Conservation (phyloP, 2,329 filamentous ascomycete genomes). For the Colletotrichum sojae region DNA sequence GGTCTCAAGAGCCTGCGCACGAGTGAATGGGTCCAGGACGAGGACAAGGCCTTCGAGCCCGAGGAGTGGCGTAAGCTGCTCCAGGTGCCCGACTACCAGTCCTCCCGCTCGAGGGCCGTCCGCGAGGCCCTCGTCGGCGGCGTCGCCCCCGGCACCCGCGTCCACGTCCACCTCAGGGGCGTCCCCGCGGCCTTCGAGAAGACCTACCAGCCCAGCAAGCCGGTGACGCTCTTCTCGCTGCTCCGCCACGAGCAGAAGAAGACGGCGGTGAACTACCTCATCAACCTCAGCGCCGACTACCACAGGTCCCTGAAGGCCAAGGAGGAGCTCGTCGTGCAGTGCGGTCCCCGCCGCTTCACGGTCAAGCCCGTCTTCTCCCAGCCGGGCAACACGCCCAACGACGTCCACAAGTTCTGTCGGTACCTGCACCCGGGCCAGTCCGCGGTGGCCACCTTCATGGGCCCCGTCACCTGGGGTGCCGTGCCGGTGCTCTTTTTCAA, state of each 20-base stretch:
- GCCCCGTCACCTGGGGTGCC: conserved; percentile 91
- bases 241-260: conserved; percentile 96
- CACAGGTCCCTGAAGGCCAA: conserved; percentile 87
- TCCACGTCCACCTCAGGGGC: conserved; percentile 80
- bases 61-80: conserved; percentile 90
- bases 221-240: conserved; percentile 86
- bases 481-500: conserved; percentile 93
- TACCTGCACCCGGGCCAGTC: conserved; percentile 93
- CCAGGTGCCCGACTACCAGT: conserved; percentile 90
- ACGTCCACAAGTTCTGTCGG: conserved; percentile 97
- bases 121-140: conserved; percentile 92
- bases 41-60: conserved; percentile 89
- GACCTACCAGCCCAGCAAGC: conserved; percentile 67
- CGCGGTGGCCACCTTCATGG: conserved; percentile 90
- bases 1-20: conserved; percentile 92
- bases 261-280: conserved; percentile 89
- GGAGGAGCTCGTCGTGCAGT: conserved; percentile 92
- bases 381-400: conserved; percentile 91
- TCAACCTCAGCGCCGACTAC: conserved; percentile 86
- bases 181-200: conserved; percentile 60
- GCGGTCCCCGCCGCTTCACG: conserved; percentile 86
- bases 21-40: conserved; percentile 89
- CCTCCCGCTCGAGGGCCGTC: conserved; percentile 80
- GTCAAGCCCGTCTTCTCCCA: conserved; percentile 94
- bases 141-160: conserved; percentile 85